Percentiles rank a stretch among this genome's conserved stretches.
phyloP scores from a whole-genome alignment of 1,284 basidiomycete genomes.

The Trametes hirsuta region DNA sequence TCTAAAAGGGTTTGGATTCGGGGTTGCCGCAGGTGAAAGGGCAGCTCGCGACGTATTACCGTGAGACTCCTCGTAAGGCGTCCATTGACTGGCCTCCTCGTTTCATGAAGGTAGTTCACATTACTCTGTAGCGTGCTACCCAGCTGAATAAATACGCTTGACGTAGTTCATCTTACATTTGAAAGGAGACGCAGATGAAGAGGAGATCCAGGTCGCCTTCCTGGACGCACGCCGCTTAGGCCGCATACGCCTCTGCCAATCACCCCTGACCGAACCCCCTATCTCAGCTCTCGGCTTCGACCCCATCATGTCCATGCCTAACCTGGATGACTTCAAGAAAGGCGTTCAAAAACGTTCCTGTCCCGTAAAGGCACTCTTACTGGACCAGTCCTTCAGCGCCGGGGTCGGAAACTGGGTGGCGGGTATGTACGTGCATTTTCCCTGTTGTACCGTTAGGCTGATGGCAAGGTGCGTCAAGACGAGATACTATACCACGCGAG shows the following conservation, averaged over 20 bases:
- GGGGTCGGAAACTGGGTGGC: conserved; percentile 89
- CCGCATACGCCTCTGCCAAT: conserved; percentile 65
- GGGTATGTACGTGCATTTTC: conserved; percentile 41
- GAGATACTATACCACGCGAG: conserved; percentile 81
- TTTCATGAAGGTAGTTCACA: conserved; percentile 62
- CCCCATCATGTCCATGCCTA: conserved; percentile 75
- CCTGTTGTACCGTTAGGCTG: background rate
- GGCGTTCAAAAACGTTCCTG: conserved; percentile 62
- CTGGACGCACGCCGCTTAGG: conserved; percentile 74
- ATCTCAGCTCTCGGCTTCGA: conserved; percentile 79
- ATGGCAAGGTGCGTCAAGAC: conserved; percentile 43
- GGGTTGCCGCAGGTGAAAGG: conserved; percentile 58
- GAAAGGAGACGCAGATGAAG: conserved; percentile 33
- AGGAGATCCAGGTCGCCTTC: conserved; percentile 58
- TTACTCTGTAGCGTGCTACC: background rate
- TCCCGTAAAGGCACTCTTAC: conserved; percentile 78
- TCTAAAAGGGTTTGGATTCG: background rate
- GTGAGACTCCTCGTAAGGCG: conserved; percentile 53
- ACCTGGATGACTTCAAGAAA: conserved; percentile 56
- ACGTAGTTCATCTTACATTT: conserved; percentile 68
- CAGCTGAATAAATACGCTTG: background rate
- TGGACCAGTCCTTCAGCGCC: conserved; percentile 82
- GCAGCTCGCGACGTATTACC: conserved; percentile 64
- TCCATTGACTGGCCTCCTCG: conserved; percentile 75
- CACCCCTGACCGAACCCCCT: conserved; percentile 67